phyloP scores from a whole-genome alignment of 108 stramenopile genomes.

The Parietichytrium sp. region DNA sequence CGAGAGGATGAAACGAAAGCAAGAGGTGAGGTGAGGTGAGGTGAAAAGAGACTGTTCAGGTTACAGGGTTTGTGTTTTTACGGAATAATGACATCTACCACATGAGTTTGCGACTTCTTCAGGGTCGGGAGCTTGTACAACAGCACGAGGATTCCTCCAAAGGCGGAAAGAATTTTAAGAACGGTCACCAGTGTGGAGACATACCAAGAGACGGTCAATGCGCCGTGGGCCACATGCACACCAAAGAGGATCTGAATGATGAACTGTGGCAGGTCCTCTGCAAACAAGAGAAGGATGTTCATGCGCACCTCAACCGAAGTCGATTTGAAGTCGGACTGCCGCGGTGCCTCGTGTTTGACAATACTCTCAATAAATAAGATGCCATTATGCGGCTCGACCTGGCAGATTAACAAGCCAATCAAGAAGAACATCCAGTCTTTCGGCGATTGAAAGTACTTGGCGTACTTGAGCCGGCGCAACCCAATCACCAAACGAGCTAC shows the following conservation, averaged over 20 bases:
- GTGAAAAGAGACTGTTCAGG: too few species aligned
- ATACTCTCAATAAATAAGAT: not conserved
- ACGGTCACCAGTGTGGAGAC: conserved; percentile 6
- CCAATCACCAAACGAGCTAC: not conserved
- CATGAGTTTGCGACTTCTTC: not conserved
- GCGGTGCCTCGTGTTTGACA: not conserved
- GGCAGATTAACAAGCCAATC: not conserved
- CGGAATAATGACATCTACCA: too few species aligned
- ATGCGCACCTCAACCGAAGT: not conserved
- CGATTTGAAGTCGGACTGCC: not conserved
- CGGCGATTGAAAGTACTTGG: not conserved
- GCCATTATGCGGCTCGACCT: conserved; percentile 18
- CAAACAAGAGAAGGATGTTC: not conserved
- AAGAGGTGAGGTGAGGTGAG: too few species aligned
- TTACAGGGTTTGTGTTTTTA: too few species aligned
- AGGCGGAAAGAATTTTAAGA: not conserved
- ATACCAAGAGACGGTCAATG: conserved; percentile 19
- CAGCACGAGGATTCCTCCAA: not conserved
- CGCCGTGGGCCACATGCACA: not conserved
- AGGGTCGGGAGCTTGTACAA: not conserved
- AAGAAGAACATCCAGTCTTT: not conserved
- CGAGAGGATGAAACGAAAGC: too few species aligned
- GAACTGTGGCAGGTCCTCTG: conserved; percentile 36
- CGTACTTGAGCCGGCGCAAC: not conserved
- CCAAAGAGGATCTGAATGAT: conserved; percentile 31